Base-by-base conservation (phyloP, 139 green algal genomes). In the Tetradesmus lagerheimii region DNA sequence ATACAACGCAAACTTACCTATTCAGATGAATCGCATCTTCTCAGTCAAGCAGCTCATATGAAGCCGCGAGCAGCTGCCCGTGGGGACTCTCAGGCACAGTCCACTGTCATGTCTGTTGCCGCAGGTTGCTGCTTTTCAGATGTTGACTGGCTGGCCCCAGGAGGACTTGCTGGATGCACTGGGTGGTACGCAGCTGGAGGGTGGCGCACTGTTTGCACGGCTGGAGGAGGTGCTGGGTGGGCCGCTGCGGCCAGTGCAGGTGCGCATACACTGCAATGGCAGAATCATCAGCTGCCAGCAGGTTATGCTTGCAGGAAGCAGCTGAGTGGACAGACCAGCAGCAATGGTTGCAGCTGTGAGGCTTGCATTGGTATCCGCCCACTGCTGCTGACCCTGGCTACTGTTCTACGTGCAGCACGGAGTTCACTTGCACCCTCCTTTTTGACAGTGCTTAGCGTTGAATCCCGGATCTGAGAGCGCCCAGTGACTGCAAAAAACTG, bases 91-190 rank as follows among this genome's bases (percentile, higher is more conserved):
- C n/a, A n/a, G n/a, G n/a, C n/a, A n/a, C n/a, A n/a, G n/a, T n/a
- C 47, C 18, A 62, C 8, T 62, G 8, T 14, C 12, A 20, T 14
- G 1, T 18, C 47, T 62, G 4, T 62, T 78, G 67, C 67, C 38
- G 38, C 79, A 95, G 91, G 92, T 95, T n/a, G 89, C 94, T 29
- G 92, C 93, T 9, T 96, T 97, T 80, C 87, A 90, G 25, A 93
- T 95, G 94, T 93, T 98, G 50, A 98, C 96, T 27, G 93, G 94
- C 62, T 98, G 96, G 96, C 90, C 91, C 0, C 90, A 94, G 84
- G 95, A 97, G 90, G 93, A 95, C 67, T 87, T 98, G 78, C 47
- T 94, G 76, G 92, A 95, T 83, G 85, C 87, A 2, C 71, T 95
- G 38, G 34, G 2, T 41, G 57, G 50, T 2, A 84, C 75, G 29